phyloP scores from a whole-genome alignment of 805 yeast species.

The Dipodascus geniculatus region DNA sequence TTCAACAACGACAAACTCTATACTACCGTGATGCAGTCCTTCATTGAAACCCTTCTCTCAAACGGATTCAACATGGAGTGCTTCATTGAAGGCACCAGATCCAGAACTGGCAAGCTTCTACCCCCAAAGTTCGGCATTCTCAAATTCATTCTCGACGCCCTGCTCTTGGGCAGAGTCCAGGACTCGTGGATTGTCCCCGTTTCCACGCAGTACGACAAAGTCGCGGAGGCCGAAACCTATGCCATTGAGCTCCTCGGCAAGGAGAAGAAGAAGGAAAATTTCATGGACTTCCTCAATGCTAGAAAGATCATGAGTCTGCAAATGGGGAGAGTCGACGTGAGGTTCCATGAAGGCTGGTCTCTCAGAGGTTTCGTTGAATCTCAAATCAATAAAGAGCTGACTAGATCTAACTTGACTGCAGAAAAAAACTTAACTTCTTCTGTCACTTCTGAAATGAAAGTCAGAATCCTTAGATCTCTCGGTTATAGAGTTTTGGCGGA shows the following conservation, averaged over 20 bases:
- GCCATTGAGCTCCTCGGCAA: constrained; percentile 44
- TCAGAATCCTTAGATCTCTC: constrained; percentile 32
- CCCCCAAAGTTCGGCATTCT: constrained; percentile 53
- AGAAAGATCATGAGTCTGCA: constrained; percentile 23
- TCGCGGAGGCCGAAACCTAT: constrained; percentile 43
- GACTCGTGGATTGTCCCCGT: constrained; percentile 41
- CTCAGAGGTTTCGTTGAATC: constrained; percentile 22
- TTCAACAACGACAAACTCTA: constrained; percentile 34
- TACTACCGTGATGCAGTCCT: constrained; percentile 30
- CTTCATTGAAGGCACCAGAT: constrained; percentile 55
- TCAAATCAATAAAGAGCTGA: constrained; percentile 18
- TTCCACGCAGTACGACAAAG: constrained; percentile 48
- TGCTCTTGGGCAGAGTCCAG: constrained; percentile 30
- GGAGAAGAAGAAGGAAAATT: constrained; percentile 44
- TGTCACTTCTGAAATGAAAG: constrained; percentile 10
- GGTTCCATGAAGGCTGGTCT: constrained; percentile 33
- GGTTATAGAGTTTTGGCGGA: constrained; percentile 45
- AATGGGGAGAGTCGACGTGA: constrained; percentile 31
- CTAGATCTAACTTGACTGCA: constrained; percentile 3
- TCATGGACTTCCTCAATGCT: constrained; percentile 27
- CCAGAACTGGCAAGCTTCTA: constrained; percentile 52
- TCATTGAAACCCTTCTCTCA: constrained; percentile 36
- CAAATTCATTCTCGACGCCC: constrained; percentile 38
- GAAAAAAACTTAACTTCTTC: constrained; percentile 5
- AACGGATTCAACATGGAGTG: constrained; percentile 44